A percentile compares a stretch with the other conserved stretches of the same genome.
Conservation (phyloP, 768 basidiomycete species). For the Boletus reticuloceps region DNA sequence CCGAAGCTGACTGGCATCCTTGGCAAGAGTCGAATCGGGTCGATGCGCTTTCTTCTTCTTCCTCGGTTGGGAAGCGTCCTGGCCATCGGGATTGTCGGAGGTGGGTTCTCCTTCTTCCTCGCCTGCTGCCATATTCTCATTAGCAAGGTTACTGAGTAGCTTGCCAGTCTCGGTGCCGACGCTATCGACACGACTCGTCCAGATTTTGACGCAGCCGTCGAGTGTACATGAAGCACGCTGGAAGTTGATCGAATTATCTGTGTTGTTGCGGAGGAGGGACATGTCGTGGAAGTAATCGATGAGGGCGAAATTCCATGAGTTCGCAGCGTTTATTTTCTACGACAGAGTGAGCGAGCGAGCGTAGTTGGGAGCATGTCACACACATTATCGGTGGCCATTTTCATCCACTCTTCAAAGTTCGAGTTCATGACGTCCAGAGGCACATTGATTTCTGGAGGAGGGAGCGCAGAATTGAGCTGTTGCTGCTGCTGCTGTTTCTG, state of each 20-base stretch:
- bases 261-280: conserved; percentile 88
- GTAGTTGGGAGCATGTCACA: not conserved
- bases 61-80: conserved; percentile 52
- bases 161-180: conserved; percentile 97
- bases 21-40: conserved; percentile 84
- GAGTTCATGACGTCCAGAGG: conserved; percentile 84
- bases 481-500: conserved; percentile 58
- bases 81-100: conserved; percentile 64
- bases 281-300: conserved; percentile 99
- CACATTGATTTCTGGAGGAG: conserved; percentile 55
- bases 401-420: conserved; percentile 99
- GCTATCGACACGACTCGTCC: conserved; percentile 96
- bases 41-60: conserved; percentile 68
- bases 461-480: conserved; percentile 58
- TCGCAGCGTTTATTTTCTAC: conserved; percentile 97
- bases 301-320: conserved; percentile 96
- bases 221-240: conserved; percentile 97
- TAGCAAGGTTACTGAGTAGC: conserved; percentile 82
- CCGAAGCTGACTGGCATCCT: conserved; percentile 73
- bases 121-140: conserved; percentile 56
- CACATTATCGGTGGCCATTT: conserved; percentile 98
- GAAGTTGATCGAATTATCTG: conserved; percentile 97
- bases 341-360: conserved; percentile 8
- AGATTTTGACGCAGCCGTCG: conserved; percentile 99
- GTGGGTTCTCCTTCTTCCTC: conserved; percentile 58